Evolutionary conservation across 352 stramenopile species (phyloP), one percentile per base, ranked within the genome.

Genomic region (Halophytophthora polymorphica): DNA sequence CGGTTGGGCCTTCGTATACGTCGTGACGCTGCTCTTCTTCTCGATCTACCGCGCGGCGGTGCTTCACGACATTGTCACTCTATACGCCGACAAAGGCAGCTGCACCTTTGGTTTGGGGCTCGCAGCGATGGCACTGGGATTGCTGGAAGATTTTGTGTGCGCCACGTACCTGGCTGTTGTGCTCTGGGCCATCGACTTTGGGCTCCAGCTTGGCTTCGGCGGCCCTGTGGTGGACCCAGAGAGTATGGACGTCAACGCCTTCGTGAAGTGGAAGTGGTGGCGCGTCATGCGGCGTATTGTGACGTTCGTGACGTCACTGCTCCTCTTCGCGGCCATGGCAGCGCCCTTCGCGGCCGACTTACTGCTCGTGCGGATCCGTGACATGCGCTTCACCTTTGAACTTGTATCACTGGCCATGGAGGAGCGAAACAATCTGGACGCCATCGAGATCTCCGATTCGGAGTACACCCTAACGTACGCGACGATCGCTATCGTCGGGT

Each of bases 301-400:
- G 1, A 58, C 61, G 0, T 86, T 82, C 40, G 2, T 60, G 3
- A 41, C 69, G 3, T 74, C 55, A 13, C 64, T 69, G 25, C 2
- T 52, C 0, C 52, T 80, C 4, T 75, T 76, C 39, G 33, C 64
- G 1, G 28, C 53, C 2, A 55, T 50, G 36, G 43, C 66, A 8
- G 36, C 43, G 6, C 61, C 68, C 2, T 70, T 79, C 31, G 50
- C 60, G 1, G 61, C 62, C 1, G 71, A 83, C 41, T 47, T 68
- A 35, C 39, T 80, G 39, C 51, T 82, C 14, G 43, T 86, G 23
- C 63, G 59, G 6, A 60, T 68, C 1, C 64, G 63, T 0, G 33
- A 64, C 13, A 67, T 70, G 49, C 69, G 71, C 14, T 75, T 82
- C 47, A 82, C 69, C 28, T 74, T 76, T 17, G 71, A 81, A 18